Evolutionary conservation across 371 early-diverging fungal species (phyloP), one percentile per base, ranked within the genome.

Genomic region (Phascolomyces articulosus): DNA sequence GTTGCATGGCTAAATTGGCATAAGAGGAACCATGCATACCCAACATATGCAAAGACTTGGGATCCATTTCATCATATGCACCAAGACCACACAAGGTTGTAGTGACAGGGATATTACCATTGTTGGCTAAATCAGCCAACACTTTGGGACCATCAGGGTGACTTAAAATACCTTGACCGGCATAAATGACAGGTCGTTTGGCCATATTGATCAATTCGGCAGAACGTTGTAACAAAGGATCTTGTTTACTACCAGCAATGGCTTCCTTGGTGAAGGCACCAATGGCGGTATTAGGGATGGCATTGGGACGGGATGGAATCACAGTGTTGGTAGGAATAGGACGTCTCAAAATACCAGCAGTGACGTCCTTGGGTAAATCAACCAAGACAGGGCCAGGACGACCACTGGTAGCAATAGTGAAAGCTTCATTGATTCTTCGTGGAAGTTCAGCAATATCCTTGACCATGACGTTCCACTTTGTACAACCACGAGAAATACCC

Each of bases 381-480:
- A 98, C 96, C 24, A 98, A 85, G 41, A 98, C 98, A 48, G 98
- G 98, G 18, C 98, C 98, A 4, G 97, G 97, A 4, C 97, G 90
- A n/a, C 98, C 97, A 10, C 90, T 87, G 4, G 95, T 96, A 44
- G 97, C 97, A 65, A 97, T 97, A 58, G 93, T 86, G 67, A 98
- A 98, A 4, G 98, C 97, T 78, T 97, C 96, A 71, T 95, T 96
- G 84, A 98, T 96, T 69, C 96, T 92, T 47, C 96, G 88, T 51
- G 98, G 98, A 51, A 97, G 88, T 80, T 96, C 97, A 59, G 92
- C 82, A 67, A 98, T 88, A 76, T 96, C 95, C 77, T 93, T 95
- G 73, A 96, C 96, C 97, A 96, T 95, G 40, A 96, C 97, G 74
- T 98, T 98, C 98, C 98, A 98, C 75, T 96, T 93, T 70, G 97